Evolutionary conservation across 1,139 yeast species (phyloP), one percentile per base, ranked within the genome.

Genomic region (Candida sanyaensis): DNA sequence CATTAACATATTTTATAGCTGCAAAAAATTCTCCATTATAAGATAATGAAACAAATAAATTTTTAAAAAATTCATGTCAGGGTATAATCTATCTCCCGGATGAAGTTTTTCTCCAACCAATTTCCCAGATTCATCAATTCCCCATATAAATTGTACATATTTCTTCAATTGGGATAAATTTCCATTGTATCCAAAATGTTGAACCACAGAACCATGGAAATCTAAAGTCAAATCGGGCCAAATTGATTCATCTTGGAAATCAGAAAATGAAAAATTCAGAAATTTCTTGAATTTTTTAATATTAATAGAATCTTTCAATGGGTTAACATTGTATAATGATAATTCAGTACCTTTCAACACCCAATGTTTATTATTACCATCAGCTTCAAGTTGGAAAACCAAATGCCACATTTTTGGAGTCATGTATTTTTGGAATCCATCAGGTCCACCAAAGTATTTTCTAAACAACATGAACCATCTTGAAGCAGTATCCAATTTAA

Each of bases 401-500:
- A 69, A 60, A 6, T 59, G 55, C 79, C 79, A 75, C 61, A 74
- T 56, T 12, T 54, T 51, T 11, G 58, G 55, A 1, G 76, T 64
- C 70, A 70, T 67, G 38, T 49, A 36, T 28, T 53, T 50, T 23
- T 43, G 43, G 38, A 53, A 51, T 29, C 30, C 23, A 12, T 41
- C 26, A 7, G 59, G 52, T n/a, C 54, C 43, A 0, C 55, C 54
- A 47, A 47, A 62, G 43, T 65, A 64, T 13, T 51, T 47, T 42
- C 69, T 70, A 46, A 73, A 67, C 40, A 66, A 55, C 40, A 61
- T 64, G 51, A 72, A 68, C 79, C 79, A 74, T 47, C 64, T 65
- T 4, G 71, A 61, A 1, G 75, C 78, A 53, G 73, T 61, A 55
- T 75, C 79, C 30, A 66, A 52, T 52, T 74, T 75, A 32, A 54